Percentiles rank a stretch among this genome's conserved stretches.
phyloP scores from a whole-genome alignment of 371 early-diverging fungal genomes.

The Phascolomyces articulosus region DNA sequence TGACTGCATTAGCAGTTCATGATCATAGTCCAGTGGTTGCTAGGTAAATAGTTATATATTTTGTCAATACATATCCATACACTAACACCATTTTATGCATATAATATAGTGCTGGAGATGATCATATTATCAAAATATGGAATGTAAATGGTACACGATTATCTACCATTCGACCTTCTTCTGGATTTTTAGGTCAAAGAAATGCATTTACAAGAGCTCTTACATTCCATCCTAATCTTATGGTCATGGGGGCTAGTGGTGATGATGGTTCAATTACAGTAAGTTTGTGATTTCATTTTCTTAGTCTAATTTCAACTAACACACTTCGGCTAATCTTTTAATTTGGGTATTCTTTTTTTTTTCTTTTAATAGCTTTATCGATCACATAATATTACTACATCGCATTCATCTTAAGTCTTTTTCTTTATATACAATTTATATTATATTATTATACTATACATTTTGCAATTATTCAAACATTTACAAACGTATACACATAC shows the following conservation, averaged over 20 bases:
- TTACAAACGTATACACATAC: not conserved
- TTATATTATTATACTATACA: constrained; percentile 2
- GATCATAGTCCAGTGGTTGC: constrained; percentile 71
- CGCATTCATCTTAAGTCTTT: not conserved
- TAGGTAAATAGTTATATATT: constrained; percentile 65
- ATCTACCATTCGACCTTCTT: constrained; percentile 60
- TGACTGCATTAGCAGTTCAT: constrained; percentile 75
- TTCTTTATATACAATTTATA: not conserved
- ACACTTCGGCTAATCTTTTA: not conserved
- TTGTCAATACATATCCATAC: too few species aligned
- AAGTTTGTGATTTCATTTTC: constrained; percentile 8
- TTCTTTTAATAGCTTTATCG: not conserved
- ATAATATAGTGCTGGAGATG: constrained; percentile 57
- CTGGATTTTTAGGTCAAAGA: constrained; percentile 62
- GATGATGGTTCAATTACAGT: constrained; percentile 56
- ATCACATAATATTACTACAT: not conserved
- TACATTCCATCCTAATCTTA: constrained; percentile 59
- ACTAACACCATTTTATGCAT: too few species aligned
- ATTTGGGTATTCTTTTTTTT: not conserved
- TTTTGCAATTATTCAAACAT: not conserved
- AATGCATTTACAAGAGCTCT: constrained; percentile 49
- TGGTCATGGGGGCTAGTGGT: constrained; percentile 58
- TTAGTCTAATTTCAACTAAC: not conserved
- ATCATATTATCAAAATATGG: constrained; percentile 70
- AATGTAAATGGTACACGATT: constrained; percentile 57